These are phyloP conservation scores for Jaltomata sinuosa DNA, from an alignment of 257 asterid genomes.

Conservation along the genomic window DNA sequence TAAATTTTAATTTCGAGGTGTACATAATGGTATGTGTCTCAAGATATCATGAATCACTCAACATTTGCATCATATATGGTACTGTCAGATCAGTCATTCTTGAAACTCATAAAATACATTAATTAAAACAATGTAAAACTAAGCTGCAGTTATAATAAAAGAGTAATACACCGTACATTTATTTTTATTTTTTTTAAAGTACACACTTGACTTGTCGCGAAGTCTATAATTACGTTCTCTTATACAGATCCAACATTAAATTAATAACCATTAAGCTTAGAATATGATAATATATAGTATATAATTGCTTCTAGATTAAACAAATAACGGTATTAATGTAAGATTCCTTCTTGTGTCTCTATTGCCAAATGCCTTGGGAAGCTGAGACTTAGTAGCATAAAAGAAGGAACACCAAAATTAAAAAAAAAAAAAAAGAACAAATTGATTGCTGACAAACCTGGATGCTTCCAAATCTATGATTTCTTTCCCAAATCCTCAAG, in stretches of 20 bases:
- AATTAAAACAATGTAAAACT: not conserved
- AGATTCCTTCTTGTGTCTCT: constrained; percentile 13
- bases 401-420: not conserved
- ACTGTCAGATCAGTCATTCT: not conserved
- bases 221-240: not conserved
- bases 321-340: constrained; percentile 3
- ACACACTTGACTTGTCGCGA: not conserved
- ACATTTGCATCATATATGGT: not conserved
- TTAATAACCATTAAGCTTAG: not conserved
- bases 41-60: not conserved
- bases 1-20: not conserved
- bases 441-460: constrained; percentile 9
- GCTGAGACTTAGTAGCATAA: not conserved
- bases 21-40: not conserved
- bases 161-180: no score
- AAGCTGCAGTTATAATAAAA: no score
- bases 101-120: not conserved
- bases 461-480: constrained; percentile 26
- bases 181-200: no score
- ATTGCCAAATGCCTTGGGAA: constrained; percentile 13
- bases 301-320: not conserved
- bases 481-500: not conserved
- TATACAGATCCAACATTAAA: not conserved
- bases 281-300: not conserved
- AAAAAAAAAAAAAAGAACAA: not conserved